These are phyloP conservation scores for Aspergillus tanneri DNA, from an alignment of 2,329 filamentous ascomycete genomes.

Conservation along the genomic window DNA sequence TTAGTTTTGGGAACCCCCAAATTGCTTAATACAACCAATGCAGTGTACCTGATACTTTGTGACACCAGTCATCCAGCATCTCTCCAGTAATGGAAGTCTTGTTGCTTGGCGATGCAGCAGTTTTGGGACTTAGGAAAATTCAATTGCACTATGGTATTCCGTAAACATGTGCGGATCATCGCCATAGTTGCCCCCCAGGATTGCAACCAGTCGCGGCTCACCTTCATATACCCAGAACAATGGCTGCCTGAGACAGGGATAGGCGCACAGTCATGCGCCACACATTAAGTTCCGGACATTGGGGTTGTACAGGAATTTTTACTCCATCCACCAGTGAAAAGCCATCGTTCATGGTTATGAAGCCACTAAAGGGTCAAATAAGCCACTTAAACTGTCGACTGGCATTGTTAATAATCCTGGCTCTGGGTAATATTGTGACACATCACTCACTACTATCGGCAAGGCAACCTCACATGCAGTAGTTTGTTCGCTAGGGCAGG, in stretches of 20 bases:
- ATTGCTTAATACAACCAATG: too few species aligned
- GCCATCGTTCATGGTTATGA: neutral
- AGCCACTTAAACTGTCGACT: neutral
- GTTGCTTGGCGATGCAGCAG: too few species aligned
- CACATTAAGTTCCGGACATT: neutral
- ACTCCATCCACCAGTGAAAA: neutral
- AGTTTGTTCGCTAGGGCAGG: conserved; percentile 9
- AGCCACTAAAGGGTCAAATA: neutral
- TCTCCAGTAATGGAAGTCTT: too few species aligned
- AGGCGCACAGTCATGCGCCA: conserved; percentile 1
- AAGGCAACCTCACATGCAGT: conserved; percentile 23
- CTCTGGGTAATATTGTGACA: conserved; percentile 15
- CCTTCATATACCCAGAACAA: neutral
- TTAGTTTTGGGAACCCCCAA: too few species aligned
- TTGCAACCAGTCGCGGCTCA: neutral
- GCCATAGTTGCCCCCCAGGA: neutral
- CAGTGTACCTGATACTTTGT: too few species aligned
- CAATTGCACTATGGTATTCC: neutral
- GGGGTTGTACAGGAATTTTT: neutral
- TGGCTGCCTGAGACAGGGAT: conserved; percentile 1
- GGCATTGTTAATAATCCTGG: conserved; percentile 1
- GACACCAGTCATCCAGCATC: too few species aligned
- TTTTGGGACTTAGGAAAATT: neutral
- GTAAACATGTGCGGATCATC: too few species aligned
- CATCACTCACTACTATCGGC: conserved; percentile 16